phyloP scores from a whole-genome alignment of 768 basidiomycete species.

The Serendipita vermifera region DNA sequence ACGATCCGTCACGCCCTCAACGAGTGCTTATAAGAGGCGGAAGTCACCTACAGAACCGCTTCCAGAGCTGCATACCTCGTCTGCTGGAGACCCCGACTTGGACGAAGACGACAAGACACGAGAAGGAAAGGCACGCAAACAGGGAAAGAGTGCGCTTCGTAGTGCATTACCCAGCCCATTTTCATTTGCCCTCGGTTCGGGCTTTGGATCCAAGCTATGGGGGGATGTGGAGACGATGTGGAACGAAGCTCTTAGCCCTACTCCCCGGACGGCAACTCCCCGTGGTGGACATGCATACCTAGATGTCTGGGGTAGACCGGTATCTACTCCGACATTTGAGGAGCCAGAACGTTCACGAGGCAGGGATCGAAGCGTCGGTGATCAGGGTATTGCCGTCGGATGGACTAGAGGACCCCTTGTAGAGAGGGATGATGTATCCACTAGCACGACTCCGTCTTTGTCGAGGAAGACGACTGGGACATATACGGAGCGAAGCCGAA shows the following conservation, averaged over 20 bases:
- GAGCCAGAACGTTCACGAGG: neutral
- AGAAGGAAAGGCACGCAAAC: neutral
- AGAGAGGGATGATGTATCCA: conserved; percentile 1
- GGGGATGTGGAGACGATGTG: neutral
- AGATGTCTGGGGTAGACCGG: conserved; percentile 2
- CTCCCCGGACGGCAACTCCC: neutral
- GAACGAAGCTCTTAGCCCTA: conserved; percentile 1
- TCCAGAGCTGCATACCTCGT: too few relatives aligned
- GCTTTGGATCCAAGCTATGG: conserved; percentile 1
- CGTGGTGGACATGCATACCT: neutral
- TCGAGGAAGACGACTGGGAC: neutral
- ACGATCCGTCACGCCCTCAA: too few relatives aligned
- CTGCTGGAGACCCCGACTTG: too few relatives aligned
- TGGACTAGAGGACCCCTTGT: neutral
- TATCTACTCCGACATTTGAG: neutral
- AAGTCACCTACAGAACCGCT: too few relatives aligned
- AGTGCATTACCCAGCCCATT: neutral
- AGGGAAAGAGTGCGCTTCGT: neutral
- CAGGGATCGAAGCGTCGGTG: neutral
- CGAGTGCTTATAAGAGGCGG: too few relatives aligned
- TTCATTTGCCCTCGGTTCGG: neutral
- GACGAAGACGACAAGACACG: neutral
- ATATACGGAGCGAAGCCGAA: neutral
- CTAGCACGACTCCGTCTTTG: neutral
- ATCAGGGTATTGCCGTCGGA: neutral